Evolutionary conservation across 331 rosid species (phyloP), one percentile per base, ranked within the genome.

Genomic region (Rosa hybrid): DNA sequence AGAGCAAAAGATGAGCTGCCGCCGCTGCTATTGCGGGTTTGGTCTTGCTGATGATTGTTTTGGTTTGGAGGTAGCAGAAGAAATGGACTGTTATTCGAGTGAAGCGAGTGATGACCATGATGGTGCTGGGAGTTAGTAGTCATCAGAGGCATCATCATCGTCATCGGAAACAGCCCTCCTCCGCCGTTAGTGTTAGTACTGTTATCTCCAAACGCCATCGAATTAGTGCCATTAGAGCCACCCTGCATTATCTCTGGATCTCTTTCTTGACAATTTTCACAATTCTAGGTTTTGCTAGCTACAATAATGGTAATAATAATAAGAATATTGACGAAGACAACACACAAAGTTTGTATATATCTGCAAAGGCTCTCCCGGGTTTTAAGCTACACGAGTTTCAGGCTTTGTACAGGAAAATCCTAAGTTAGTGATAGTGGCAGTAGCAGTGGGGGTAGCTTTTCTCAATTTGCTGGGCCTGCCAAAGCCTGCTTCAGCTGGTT

Each of bases 141-240:
- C 86, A 90, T 83, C 25, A 91, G 84, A 84, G 96, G 95, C 94
- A 91, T 89, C 97, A 92, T 94, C 84, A 81, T 90, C 88, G 50
- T 89, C 88, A 86, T 85, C 48, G 94, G 91, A 85, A 89, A 88
- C 54, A 89, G 49, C 49, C 80, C 80, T 51, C 80, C 72, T 51
- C 80, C 72, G n/a, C 72, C 72, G 7, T 44, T 25, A 27, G 41
- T 77, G 71, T 71, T 42, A 76, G 75, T 84, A 84, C 83, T 86
- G 71, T 85, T 88, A 64, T 90, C 97, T 81, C 94, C 94, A 83
- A 91, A 90, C 65, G 79, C 84, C 92, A 89, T 88, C 86, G 49
- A 17, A 18, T 39, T 68, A 41, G 84, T 56, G 68, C 90, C 94
- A 77, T 85, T 81, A 68, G 83, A 75, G 75, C 82, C 83, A 81